phyloP scores from a whole-genome alignment of 805 yeast species.

The Kregervanrija fluxuum region DNA sequence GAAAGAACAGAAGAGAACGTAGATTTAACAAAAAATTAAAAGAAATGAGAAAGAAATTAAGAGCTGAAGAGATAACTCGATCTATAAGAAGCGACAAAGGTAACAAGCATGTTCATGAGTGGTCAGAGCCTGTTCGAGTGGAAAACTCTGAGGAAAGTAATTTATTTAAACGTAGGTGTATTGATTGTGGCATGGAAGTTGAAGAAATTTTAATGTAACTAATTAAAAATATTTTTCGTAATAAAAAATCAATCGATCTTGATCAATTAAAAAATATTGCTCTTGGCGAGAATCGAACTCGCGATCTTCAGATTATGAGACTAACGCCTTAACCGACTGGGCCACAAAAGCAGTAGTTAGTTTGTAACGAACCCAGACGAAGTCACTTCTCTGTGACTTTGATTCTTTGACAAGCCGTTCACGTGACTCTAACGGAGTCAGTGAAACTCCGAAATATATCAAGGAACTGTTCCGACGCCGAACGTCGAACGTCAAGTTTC shows the following conservation, averaged over 20 bases:
- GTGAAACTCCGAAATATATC: no score
- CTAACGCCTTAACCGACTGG: slow-evolving; percentile 32
- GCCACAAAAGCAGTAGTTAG: slow-evolving; percentile 24
- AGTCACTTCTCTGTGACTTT: no score
- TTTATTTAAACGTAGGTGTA: slow-evolving; percentile 54
- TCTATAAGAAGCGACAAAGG: slow-evolving; percentile 49
- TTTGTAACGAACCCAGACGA: no score
- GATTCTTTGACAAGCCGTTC: no score
- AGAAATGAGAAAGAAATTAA: slow-evolving; percentile 84
- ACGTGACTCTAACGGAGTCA: no score
- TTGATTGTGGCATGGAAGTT: slow-evolving; percentile 75
- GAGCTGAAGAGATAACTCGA: slow-evolving; percentile 86
- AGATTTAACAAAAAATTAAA: slow-evolving; percentile 69
- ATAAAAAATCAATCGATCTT: no score
- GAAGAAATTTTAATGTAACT: slow-evolving; percentile 56
- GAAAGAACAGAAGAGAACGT: slow-evolving; percentile 67
- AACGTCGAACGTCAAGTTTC: no score
- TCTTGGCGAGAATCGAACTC: slow-evolving; percentile 32
- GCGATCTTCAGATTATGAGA: slow-evolving; percentile 32
- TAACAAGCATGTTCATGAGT: slow-evolving; percentile 60
- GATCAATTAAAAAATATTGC: slow-evolving; percentile 15
- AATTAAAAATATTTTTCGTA: neutral
- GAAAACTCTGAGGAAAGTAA: slow-evolving; percentile 13
- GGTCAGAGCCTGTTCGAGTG: slow-evolving; percentile 48
- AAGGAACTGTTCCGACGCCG: no score